These are phyloP conservation scores for Lipomyces starkeyi DNA, from an alignment of 805 yeast species.

Conservation along the genomic window DNA sequence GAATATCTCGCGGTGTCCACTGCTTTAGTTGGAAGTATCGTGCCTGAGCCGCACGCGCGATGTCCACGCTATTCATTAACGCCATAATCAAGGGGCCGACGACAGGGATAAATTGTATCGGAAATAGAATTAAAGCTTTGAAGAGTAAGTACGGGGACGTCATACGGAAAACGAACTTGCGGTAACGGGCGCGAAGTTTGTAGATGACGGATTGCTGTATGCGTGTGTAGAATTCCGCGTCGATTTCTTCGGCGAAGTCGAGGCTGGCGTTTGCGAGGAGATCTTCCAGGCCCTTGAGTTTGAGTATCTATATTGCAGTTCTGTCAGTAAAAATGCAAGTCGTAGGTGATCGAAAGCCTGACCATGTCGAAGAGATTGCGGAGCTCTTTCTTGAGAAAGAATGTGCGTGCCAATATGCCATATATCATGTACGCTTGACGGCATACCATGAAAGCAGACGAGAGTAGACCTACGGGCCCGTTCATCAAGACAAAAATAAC, in stretches of 20 bases:
- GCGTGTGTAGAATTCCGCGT: constrained; percentile 21
- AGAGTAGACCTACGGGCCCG: constrained; percentile 30
- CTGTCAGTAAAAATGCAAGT: neutral
- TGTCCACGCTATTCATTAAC: constrained; percentile 54
- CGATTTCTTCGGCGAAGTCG: constrained; percentile 44
- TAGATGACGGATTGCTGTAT: constrained; percentile 2
- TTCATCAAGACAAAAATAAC: constrained; percentile 20
- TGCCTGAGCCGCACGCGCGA: constrained; percentile 54
- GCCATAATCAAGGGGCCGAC: constrained; percentile 57
- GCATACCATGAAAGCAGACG: constrained; percentile 24
- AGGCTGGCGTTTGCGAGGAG: constrained; percentile 48
- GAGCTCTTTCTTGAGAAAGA: constrained; percentile 28
- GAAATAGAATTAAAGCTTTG: constrained; percentile 45
- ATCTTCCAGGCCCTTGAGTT: constrained; percentile 50
- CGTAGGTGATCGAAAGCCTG: neutral
- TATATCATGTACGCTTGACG: constrained; percentile 25
- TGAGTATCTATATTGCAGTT: constrained; percentile 37
- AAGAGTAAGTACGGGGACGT: constrained; percentile 49
- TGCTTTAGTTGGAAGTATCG: constrained; percentile 60
- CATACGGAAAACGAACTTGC: constrained; percentile 28
- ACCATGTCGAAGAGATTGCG: constrained; percentile 31
- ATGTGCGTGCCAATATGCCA: constrained; percentile 14
- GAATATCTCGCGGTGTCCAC: constrained; percentile 48
- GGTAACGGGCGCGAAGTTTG: constrained; percentile 21
- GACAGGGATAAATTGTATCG: constrained; percentile 55